Evolutionary conservation across 805 yeast genomes (phyloP), one percentile per base, ranked within the genome.

Genomic region (Monosporozyma siamensis): DNA sequence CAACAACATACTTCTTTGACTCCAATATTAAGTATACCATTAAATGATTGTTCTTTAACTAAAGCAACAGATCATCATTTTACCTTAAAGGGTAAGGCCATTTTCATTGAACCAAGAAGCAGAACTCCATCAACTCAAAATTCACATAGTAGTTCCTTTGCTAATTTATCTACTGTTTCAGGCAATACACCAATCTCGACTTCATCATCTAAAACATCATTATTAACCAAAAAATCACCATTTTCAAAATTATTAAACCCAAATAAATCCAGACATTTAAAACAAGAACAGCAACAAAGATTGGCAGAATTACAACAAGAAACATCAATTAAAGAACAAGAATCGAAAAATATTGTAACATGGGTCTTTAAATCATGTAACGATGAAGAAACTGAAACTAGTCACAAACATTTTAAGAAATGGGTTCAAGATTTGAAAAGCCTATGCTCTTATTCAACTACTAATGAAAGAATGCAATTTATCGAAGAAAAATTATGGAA

Each of bases 341-440:
- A 44, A 24, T 30, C 41, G 8, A 44, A 42, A 21, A 36, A 38
- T 4, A 41, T 45, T 4, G 54, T 54, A 5, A 52, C 48, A 22
- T 59, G 64, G 59, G 48, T 51, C 1, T 61, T 63, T 43, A 58
- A 54, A 29, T 45, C 53, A 2, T 47, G 48, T 3, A 38, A 50
- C n/a, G 47, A 51, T n/a, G 43, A 46, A 12, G 73, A 56, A 65
- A 70, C 62, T 62, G 80, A 58, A 53, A 69, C 46, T 9, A 66
- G 64, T 22, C 58, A 50, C 12, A 65, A 60, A 27, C 74, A 74
- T 40, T 71, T 71, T 40, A 55, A 54, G 21, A 68, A 67, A 48
- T 80, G 86, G 86, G 60, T 66, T 27, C 69, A 67, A 23, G 82
- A 78, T 54, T 58, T 80, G 36, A 61, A 65, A 24, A 79, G 77